Conservation (phyloP, 768 basidiomycete species). For the Leccinum subgranulosum region DNA sequence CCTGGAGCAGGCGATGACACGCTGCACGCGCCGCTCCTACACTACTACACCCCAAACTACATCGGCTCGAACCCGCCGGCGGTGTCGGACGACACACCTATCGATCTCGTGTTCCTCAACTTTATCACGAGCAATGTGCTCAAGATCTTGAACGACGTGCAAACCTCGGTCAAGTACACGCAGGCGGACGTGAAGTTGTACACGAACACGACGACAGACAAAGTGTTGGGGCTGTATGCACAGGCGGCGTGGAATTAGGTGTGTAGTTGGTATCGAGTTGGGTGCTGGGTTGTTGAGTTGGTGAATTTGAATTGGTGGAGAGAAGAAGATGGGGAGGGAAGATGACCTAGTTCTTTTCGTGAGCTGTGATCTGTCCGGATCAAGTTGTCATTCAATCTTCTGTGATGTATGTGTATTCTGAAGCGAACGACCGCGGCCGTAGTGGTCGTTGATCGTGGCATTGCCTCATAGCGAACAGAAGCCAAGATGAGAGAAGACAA, state of each 20-base stretch:
- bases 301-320: too few relatives aligned
- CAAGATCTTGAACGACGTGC: slow-evolving; percentile 52
- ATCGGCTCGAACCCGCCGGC: slow-evolving; percentile 53
- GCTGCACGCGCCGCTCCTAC: slow-evolving; percentile 57
- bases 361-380: too few relatives aligned
- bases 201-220: slow-evolving; percentile 41
- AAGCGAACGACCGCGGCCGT: too few relatives aligned
- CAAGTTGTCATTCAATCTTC: too few relatives aligned
- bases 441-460: too few relatives aligned
- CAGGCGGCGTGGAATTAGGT: slow-evolving; percentile 31
- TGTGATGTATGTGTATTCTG: too few relatives aligned
- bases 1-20: slow-evolving; percentile 76
- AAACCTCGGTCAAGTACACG: slow-evolving; percentile 48
- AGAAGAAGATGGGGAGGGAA: not conserved
- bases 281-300: not conserved
- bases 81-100: slow-evolving; percentile 43
- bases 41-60: slow-evolving; percentile 53
- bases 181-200: slow-evolving; percentile 52
- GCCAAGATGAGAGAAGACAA: not conserved
- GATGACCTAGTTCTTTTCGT: not conserved
- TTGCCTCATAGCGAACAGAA: not conserved
- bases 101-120: slow-evolving; percentile 75
- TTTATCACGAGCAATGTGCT: slow-evolving; percentile 59
- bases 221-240: slow-evolving; percentile 41
- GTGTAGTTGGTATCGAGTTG: not conserved